Evolutionary conservation across 2,329 filamentous ascomycete species (phyloP).

Genomic region (Ophidiomyces ophidiicola): DNA sequence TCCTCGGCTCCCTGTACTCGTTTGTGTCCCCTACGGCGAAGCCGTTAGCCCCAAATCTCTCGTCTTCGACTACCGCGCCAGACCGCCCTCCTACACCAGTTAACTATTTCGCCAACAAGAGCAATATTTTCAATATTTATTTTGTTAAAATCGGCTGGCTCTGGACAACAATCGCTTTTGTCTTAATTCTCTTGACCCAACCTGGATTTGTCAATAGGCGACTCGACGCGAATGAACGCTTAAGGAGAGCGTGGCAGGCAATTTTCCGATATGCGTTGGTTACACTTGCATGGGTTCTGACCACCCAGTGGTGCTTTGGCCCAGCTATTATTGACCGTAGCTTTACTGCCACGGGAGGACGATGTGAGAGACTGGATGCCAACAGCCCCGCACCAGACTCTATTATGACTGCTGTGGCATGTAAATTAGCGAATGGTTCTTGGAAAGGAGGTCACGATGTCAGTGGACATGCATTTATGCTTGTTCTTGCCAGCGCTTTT

Average conservation of each 20-base stretch:
- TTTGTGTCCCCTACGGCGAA: slow-evolving; percentile 59
- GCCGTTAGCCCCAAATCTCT: slow-evolving; percentile 45
- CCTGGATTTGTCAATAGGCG: slow-evolving; percentile 41
- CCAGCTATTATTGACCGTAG: slow-evolving; percentile 78
- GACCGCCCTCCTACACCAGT: slow-evolving; percentile 18
- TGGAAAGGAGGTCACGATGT: slow-evolving; percentile 97
- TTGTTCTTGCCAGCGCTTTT: slow-evolving; percentile 73
- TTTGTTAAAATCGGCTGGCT: slow-evolving; percentile 96
- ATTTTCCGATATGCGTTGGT: slow-evolving; percentile 56
- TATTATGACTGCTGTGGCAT: slow-evolving; percentile 62
- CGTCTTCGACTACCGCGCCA: slow-evolving; percentile 19
- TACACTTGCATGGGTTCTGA: slow-evolving; percentile 67
- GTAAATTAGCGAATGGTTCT: slow-evolving; percentile 65
- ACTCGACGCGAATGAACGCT: slow-evolving; percentile 21
- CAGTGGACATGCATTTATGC: slow-evolving; percentile 84
- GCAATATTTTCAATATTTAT: slow-evolving; percentile 79
- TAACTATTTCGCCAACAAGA: slow-evolving; percentile 83
- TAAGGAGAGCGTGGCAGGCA: slow-evolving; percentile 46
- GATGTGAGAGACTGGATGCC: slow-evolving; percentile 52
- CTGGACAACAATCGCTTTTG: slow-evolving; percentile 71
- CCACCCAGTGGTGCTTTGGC: slow-evolving; percentile 96
- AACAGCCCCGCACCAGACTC: slow-evolving; percentile 25
- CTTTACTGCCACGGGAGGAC: slow-evolving; percentile 78
- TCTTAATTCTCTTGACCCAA: slow-evolving; percentile 57
- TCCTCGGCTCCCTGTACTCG: slow-evolving; percentile 72